Evolutionary conservation across 2,329 filamentous ascomycete species (phyloP).

Genomic region (Didymella pinodella): DNA sequence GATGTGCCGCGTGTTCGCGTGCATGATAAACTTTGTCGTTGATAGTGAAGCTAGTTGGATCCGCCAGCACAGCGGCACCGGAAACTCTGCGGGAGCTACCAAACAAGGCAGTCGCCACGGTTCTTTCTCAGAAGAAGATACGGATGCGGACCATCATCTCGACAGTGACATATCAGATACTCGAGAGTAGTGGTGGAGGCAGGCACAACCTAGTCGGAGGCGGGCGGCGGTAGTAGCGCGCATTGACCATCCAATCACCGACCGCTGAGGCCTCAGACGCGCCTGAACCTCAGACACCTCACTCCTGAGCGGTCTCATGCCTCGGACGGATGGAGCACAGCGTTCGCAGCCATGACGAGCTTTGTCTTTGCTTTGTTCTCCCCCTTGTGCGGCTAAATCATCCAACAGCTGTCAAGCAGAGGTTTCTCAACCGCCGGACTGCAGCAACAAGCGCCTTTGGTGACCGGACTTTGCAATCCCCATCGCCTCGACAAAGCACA

Average conservation of each 20-base stretch:
- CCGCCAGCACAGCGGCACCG: conserved; percentile 1
- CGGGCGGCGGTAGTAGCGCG: conserved; percentile 8
- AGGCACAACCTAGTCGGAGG: conserved; percentile 14
- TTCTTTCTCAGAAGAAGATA: not conserved
- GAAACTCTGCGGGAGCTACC: conserved; percentile 3
- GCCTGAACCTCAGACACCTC: conserved; percentile 20
- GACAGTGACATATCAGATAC: conserved; percentile 17
- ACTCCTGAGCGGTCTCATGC: conserved; percentile 15
- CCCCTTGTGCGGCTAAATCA: conserved; percentile 16
- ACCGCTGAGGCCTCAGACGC: conserved; percentile 4
- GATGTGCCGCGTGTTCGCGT: not conserved
- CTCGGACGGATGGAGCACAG: conserved; percentile 9
- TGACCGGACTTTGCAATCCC: conserved; percentile 9
- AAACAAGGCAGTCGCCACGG: conserved; percentile 1
- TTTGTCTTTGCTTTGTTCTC: conserved; percentile 2
- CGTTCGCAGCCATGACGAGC: conserved; percentile 6
- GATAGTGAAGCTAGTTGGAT: not conserved
- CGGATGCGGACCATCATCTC: conserved; percentile 1
- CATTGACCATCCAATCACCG: conserved; percentile 13
- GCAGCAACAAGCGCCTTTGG: conserved; percentile 14
- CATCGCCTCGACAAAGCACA: conserved; percentile 10
- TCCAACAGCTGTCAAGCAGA: not conserved
- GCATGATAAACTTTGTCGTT: not conserved
- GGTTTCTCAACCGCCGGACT: conserved; percentile 6
- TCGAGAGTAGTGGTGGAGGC: conserved; percentile 1